Evolutionary conservation across 2,329 filamentous ascomycete genomes (phyloP).

Genomic region (Sclerotinia subarctica): DNA sequence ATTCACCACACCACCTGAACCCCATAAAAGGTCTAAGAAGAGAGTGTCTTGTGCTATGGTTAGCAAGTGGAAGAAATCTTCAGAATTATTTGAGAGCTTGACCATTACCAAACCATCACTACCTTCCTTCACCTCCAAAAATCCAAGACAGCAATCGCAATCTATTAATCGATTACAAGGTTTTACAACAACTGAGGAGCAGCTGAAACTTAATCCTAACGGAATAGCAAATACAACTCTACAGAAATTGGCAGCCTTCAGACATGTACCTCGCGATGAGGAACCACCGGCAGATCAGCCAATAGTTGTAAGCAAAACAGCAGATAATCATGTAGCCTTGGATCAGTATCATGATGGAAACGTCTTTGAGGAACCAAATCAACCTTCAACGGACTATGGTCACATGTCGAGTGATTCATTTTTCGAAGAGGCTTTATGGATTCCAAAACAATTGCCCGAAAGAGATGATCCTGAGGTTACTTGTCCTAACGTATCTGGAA

Average conservation of each 20-base stretch:
- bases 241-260: slow-evolving; percentile 20
- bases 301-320: neutral
- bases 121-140: slow-evolving; percentile 15
- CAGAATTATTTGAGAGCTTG: slow-evolving; percentile 29
- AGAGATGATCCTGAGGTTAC: neutral
- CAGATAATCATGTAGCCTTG: neutral
- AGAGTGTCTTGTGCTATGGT: slow-evolving; percentile 16
- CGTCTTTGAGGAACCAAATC: neutral
- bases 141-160: neutral
- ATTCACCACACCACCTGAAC: slow-evolving; percentile 25
- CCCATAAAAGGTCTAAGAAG: slow-evolving; percentile 21
- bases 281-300: neutral
- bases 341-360: neutral
- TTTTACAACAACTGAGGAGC: slow-evolving; percentile 35
- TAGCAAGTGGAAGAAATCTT: slow-evolving; percentile 15
- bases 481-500: neutral
- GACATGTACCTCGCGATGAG: slow-evolving; percentile 10
- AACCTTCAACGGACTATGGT: slow-evolving; percentile 13
- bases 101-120: slow-evolving; percentile 30
- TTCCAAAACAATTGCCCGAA: neutral
- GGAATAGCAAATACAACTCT: slow-evolving; percentile 21
- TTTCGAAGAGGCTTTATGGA: slow-evolving; percentile 25
- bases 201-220: slow-evolving; percentile 10
- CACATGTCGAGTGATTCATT: slow-evolving; percentile 12
- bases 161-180: slow-evolving; percentile 27